These are phyloP conservation scores for Leishmania turanica DNA, from an alignment of 208 protist genomes.

Conservation along the genomic window DNA sequence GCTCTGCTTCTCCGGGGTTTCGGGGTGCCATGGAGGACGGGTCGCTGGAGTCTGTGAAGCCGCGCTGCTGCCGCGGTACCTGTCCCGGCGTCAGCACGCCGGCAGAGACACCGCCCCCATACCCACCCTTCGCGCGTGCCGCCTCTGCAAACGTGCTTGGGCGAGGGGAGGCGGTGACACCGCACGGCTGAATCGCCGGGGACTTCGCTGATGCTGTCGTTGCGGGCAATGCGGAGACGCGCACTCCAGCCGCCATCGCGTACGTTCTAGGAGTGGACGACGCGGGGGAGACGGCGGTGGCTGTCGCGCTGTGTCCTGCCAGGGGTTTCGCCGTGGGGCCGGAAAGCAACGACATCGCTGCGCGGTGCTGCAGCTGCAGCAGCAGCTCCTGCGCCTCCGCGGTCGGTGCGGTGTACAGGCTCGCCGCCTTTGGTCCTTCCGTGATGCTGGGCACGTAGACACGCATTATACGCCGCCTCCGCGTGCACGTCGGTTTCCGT, in stretches of 20 bases:
- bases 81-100: not conserved
- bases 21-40: not conserved
- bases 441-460: conserved; percentile 42
- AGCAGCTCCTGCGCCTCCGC: conserved; percentile 31
- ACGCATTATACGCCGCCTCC: conserved; percentile 20
- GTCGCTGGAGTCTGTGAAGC: not conserved
- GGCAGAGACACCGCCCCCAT: not conserved
- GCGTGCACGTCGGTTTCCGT: conserved; percentile 15
- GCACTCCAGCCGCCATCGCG: not conserved
- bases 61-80: not conserved
- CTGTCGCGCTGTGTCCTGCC: not conserved
- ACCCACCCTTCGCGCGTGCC: not conserved
- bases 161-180: not conserved
- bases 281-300: not conserved
- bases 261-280: not conserved
- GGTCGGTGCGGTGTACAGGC: conserved; percentile 40
- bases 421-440: conserved; percentile 37
- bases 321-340: not conserved
- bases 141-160: conserved; percentile 7
- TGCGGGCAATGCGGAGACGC: not conserved
- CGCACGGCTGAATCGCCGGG: not conserved
- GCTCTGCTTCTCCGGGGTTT: not conserved
- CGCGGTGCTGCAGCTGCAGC: conserved; percentile 23
- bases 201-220: not conserved
- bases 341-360: not conserved